Evolutionary conservation across 305 asterid species (phyloP), one percentile per base, ranked within the genome.

Genomic region (Fraxinus baroniana): DNA sequence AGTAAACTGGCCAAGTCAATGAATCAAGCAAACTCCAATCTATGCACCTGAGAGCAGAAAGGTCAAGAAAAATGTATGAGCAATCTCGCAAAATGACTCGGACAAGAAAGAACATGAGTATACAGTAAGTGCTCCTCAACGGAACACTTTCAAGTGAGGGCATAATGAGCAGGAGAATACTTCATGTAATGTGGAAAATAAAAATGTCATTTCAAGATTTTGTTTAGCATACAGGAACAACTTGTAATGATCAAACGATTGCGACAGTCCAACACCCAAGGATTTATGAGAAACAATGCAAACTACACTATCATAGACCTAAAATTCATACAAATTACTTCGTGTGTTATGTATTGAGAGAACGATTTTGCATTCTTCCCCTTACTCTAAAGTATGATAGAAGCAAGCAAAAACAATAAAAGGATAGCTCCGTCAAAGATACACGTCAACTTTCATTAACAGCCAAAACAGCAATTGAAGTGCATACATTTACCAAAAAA

Each of bases 1-100:
- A 82, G 87, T 86, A 95, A 52, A 91, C 86, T 22, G 98, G 97
- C 98, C 99, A 97, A 77, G 98, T 97, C 87, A 95, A 41, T 30
- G 94, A 71, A 87, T 97, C 99, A 41, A 97, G 94, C 94, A 97
- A 92, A 85, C 89, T 92, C 99, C 99, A 97, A 84, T 97, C 97
- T 84, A 92, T 85, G 87, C 84, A 83, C 90, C 98, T 95, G 91
- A 78, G 64, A 82, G 76, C 79, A 86, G 76, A 37, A 83, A 66
- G 70, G 72, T 70, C 22, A 81, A 86, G 33, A 70, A 46, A 73
- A 68, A 49, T 76, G 3, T 76, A 68, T 52, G 41, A 60, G 57
- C 13, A 8, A 37, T 64, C 76, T 22, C 76, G 57, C 5, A 79
- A 81, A 46, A 64, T 64, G 20, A 79, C 55, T 76, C 49, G 60